Evolutionary conservation across 2,329 filamentous ascomycete species (phyloP), one percentile per base, ranked within the genome.

Genomic region (Clarireedia homoeocarpa): DNA sequence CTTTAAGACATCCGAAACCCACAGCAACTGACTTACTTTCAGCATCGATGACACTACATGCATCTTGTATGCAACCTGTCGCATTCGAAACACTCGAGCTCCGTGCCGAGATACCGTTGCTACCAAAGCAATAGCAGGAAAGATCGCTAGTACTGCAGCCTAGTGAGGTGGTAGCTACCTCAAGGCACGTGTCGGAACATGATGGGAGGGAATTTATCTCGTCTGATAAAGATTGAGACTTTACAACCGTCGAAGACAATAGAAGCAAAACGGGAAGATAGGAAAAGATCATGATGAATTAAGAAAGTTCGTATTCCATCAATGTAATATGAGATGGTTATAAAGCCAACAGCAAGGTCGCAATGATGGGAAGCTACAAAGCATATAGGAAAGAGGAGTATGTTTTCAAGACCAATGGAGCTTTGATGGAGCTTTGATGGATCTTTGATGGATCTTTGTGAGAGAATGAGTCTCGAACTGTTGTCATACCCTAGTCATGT

Each of bases 21-120:
- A 39, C 7, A 30, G 17, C 14, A 38, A 14, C 10, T 4, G 6
- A 48, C 50, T 48, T 42, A 54, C 55, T 34, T n/a, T 26, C 42
- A 34, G 51, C 45, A 42, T 57, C 51, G 27, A 53, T 36, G 4
- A 45, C 10, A 54, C 55, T 49, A 38, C 50, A 57, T 30, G 55
- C 20, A 17, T 54, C 24, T 27, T 57, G 51, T 17, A 57, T 54
- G 51, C 55, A 57, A 44, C 36, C 45, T 14, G 45, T 42, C n/a
- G 51, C 27, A 57, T 14, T 53, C 3, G 50, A 42, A 48, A 57
- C 27, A 27, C 20, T 52, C 4, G 42, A 27, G 48, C 40, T 24
- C 24, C 39, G 48, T 27, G 10, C 17, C 9, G 54, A 36, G n/a
- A 12, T 55, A 12, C 53, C 54, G 20, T 30, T 46, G 24, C 39